A percentile compares a stretch with the other conserved stretches of the same genome.
Evolutionary conservation across 148 eudicot species (phyloP).

Genomic region (Limonium bicolor): DNA sequence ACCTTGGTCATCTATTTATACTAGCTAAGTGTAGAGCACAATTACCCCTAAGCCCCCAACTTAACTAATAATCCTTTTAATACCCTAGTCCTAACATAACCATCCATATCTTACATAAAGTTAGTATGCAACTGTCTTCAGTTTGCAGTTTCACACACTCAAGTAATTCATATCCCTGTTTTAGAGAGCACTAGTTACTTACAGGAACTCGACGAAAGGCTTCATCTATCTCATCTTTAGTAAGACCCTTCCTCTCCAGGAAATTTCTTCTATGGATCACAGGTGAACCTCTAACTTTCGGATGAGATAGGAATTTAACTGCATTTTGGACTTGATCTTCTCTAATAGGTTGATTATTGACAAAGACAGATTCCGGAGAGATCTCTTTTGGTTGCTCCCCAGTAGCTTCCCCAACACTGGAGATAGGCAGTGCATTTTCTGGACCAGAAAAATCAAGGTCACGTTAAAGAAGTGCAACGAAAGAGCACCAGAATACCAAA

Average conservation of each 20-base stretch:
- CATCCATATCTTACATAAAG: not conserved
- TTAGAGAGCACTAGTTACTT: slow-evolving; percentile 12
- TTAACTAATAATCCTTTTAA: no score
- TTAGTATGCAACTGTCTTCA: not conserved
- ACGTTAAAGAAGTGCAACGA: not conserved
- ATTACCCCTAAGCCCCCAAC: no score
- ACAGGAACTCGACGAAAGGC: slow-evolving; percentile 95
- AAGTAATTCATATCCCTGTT: no score
- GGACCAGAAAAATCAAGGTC: not conserved
- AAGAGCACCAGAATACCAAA: not conserved
- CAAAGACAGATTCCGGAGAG: slow-evolving; percentile 59
- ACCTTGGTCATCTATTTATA: no score
- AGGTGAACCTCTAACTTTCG: slow-evolving; percentile 87
- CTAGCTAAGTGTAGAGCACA: no score
- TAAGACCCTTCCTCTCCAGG: slow-evolving; percentile 91
- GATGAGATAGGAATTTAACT: slow-evolving; percentile 80
- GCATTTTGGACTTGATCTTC: slow-evolving; percentile 94
- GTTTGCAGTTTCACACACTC: not conserved
- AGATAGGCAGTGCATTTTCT: not conserved
- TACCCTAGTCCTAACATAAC: no score
- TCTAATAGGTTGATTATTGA: slow-evolving; percentile 65
- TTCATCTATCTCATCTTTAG: slow-evolving; percentile 95
- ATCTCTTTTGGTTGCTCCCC: slow-evolving; percentile 10
- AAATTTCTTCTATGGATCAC: slow-evolving; percentile 79
- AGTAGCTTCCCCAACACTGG: not conserved